A percentile compares a stretch with the other conserved stretches of the same genome.
These are phyloP conservation scores for Arachnopeziza araneosa DNA, from an alignment of 2,329 filamentous ascomycete species.

Conservation along the genomic window DNA sequence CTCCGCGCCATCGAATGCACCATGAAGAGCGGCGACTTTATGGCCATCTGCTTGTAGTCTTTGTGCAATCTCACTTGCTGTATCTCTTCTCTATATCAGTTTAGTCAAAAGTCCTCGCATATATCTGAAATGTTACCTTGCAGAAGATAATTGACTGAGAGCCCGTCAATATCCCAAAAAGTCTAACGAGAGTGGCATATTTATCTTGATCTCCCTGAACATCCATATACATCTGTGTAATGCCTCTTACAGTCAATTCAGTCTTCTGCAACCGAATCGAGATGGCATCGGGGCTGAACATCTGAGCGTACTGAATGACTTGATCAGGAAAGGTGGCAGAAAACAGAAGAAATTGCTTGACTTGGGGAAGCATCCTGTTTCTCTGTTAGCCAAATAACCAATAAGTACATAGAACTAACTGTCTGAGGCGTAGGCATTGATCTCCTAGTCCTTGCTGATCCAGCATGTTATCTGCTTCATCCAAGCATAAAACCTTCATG, in stretches of 20 bases:
- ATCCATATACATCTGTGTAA: conserved; percentile 97
- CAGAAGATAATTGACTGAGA: conserved; percentile 98
- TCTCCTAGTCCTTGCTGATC: conserved; percentile 93
- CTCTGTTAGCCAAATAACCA: conserved; percentile 8
- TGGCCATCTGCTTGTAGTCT: conserved; percentile 88
- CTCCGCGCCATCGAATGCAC: conserved; percentile 75
- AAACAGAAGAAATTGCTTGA: conserved; percentile 86
- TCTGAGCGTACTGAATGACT: conserved; percentile 76
- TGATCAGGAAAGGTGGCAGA: conserved; percentile 93
- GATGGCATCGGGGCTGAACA: conserved; percentile 82
- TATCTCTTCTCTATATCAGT: conserved; percentile 66
- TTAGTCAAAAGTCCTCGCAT: neutral
- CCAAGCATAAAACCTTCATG: conserved; percentile 80
- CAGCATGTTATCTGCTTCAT: conserved; percentile 98
- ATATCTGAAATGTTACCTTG: conserved; percentile 49
- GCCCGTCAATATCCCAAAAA: conserved; percentile 94
- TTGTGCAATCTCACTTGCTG: conserved; percentile 76
- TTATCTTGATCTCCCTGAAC: conserved; percentile 78
- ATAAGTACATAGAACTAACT: conserved; percentile 46
- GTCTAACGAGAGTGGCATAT: conserved; percentile 81
- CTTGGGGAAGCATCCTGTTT: conserved; percentile 62
- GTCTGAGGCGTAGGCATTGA: conserved; percentile 86
- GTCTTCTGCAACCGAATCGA: conserved; percentile 82
- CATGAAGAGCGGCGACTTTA: conserved; percentile 84
- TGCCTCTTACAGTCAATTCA: conserved; percentile 92